These are phyloP conservation scores for Tarenaya hassleriana DNA, from an alignment of 345 rosid species.

Conservation along the genomic window DNA sequence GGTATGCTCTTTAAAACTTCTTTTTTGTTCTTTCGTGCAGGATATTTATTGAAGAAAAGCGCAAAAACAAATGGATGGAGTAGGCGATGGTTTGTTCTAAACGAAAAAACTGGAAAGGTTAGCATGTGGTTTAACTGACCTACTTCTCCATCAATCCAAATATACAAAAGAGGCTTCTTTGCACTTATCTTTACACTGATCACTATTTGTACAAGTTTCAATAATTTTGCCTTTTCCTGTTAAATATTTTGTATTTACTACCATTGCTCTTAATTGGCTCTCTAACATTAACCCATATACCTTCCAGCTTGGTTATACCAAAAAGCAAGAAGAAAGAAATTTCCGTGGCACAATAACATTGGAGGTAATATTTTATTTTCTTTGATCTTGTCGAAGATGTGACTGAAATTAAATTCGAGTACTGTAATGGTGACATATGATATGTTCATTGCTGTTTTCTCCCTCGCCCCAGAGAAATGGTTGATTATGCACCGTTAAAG, in stretches of 20 bases:
- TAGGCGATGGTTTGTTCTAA: constrained; percentile 90
- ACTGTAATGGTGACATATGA: too few species aligned
- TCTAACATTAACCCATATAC: constrained; percentile 8
- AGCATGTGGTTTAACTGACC: constrained; percentile 18
- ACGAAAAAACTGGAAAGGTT: constrained; percentile 97
- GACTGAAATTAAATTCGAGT: too few species aligned
- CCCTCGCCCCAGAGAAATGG: not conserved
- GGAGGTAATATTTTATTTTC: constrained; percentile 42
- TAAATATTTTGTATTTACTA: not conserved
- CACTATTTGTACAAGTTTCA: constrained; percentile 4
- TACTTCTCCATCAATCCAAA: constrained; percentile 12
- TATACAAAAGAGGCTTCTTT: constrained; percentile 11
- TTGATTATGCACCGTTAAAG: constrained; percentile 3
- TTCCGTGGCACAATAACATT: constrained; percentile 84
- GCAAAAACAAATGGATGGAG: constrained; percentile 92
- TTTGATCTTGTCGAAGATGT: not conserved
- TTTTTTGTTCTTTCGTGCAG: constrained; percentile 39
- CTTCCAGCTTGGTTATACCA: constrained; percentile 81
- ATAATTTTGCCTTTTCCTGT: not conserved
- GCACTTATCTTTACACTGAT: not conserved
- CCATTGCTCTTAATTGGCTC: constrained; percentile 3
- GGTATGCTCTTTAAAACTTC: not conserved
- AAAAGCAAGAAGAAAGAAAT: constrained; percentile 85
- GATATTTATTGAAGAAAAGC: constrained; percentile 88
- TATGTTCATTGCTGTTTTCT: not conserved